These are phyloP conservation scores for Phenoliferia sp. DNA, from an alignment of 1,284 basidiomycete genomes.

Conservation along the genomic window DNA sequence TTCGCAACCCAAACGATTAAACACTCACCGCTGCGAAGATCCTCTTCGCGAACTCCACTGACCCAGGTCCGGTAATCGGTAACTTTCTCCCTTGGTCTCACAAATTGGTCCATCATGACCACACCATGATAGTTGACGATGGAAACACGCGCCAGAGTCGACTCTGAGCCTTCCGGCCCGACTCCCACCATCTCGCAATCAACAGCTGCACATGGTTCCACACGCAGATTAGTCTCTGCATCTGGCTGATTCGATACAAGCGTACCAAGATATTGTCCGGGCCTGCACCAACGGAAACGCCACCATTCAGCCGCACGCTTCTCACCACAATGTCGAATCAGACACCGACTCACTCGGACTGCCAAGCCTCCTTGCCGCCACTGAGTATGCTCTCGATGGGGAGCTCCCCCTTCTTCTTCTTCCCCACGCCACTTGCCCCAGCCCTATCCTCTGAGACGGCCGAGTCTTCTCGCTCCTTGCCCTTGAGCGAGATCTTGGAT, in stretches of 20 bases:
- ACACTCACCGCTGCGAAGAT: slow-evolving; percentile 63
- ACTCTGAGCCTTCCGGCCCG: slow-evolving; percentile 72
- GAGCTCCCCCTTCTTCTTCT: slow-evolving; percentile 9
- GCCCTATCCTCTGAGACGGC: not conserved
- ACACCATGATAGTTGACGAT: slow-evolving; percentile 87
- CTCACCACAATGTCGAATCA: not conserved
- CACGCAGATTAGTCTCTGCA: not conserved
- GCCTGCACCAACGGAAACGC: not conserved
- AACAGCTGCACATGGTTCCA: slow-evolving; percentile 49
- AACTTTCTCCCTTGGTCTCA: slow-evolving; percentile 78
- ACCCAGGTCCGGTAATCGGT: slow-evolving; percentile 91
- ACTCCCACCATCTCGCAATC: slow-evolving; percentile 99
- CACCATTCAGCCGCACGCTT: not conserved
- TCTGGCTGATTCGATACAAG: too few relatives aligned
- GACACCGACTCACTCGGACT: slow-evolving; percentile 19
- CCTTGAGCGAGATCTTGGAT: slow-evolving; percentile 14
- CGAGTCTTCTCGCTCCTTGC: slow-evolving; percentile 4
- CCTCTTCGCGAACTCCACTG: slow-evolving; percentile 73
- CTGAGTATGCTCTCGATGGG: slow-evolving; percentile 25
- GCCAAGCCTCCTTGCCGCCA: slow-evolving; percentile 21
- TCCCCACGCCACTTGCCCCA: not conserved
- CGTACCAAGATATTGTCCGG: slow-evolving; percentile 30
- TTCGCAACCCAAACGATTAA: not conserved
- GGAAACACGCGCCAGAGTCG: slow-evolving; percentile 81
- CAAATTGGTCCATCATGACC: slow-evolving; percentile 77